Conservation (phyloP, 352 stramenopile species). For the Phytophthora pluvialis region DNA sequence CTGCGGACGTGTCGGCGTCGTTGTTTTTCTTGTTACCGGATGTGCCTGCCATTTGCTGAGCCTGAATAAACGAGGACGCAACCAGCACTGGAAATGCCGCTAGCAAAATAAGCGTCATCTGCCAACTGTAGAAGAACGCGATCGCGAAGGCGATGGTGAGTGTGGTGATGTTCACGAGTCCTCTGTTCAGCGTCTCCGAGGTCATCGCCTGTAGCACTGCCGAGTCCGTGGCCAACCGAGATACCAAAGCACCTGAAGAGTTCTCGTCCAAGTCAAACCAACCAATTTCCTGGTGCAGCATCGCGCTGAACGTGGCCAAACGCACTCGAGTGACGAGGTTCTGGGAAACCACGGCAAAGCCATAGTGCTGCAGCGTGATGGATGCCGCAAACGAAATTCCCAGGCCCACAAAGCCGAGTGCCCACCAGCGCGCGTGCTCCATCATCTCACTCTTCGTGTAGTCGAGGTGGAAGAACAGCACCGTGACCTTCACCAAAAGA, state of each 20-base stretch:
- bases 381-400: slow-evolving; percentile 44
- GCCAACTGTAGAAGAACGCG: slow-evolving; percentile 65
- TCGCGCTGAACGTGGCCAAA: slow-evolving; percentile 55
- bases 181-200: slow-evolving; percentile 66
- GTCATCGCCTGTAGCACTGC: slow-evolving; percentile 79
- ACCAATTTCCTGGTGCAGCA: slow-evolving; percentile 79
- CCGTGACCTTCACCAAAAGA: slow-evolving; percentile 53
- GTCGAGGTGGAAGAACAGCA: slow-evolving; percentile 56
- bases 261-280: slow-evolving; percentile 87
- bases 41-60: slow-evolving; percentile 39
- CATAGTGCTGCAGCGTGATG: slow-evolving; percentile 60
- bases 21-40: slow-evolving; percentile 56
- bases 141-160: slow-evolving; percentile 52
- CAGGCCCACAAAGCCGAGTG: slow-evolving; percentile 54
- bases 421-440: slow-evolving; percentile 42
- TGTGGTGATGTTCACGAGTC: slow-evolving; percentile 57
- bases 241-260: slow-evolving; percentile 69
- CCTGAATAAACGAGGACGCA: slow-evolving; percentile 35
- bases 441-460: slow-evolving; percentile 64
- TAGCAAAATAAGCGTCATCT: slow-evolving; percentile 60
- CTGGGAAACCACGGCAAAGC: slow-evolving; percentile 64
- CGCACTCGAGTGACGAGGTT: slow-evolving; percentile 66
- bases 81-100: slow-evolving; percentile 43
- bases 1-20: slow-evolving; percentile 53
- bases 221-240: slow-evolving; percentile 79